phyloP scores from a whole-genome alignment of 768 basidiomycete genomes.

The Royoungia palumana region DNA sequence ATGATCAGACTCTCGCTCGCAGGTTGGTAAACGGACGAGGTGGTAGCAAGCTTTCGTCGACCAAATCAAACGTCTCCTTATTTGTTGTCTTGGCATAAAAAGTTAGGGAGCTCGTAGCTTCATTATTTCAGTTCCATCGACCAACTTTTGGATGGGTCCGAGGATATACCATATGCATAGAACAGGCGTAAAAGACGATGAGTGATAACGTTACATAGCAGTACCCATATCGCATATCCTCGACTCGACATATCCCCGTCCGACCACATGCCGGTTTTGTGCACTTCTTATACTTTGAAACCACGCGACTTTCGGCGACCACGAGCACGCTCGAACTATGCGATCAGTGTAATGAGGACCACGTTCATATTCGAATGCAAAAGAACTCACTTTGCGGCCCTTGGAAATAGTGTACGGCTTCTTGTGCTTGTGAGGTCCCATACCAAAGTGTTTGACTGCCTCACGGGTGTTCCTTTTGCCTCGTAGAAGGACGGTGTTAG shows the following conservation, averaged over 20 bases:
- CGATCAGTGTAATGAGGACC: constrained; percentile 3
- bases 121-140: neutral
- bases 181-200: constrained; percentile 16
- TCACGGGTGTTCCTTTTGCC: constrained; percentile 93
- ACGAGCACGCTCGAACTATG: constrained; percentile 92
- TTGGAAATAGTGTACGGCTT: constrained; percentile 95
- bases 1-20: neutral
- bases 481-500: constrained; percentile 90
- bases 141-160: constrained; percentile 1
- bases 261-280: constrained; percentile 34
- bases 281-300: constrained; percentile 79
- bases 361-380: neutral
- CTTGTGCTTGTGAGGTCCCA: constrained; percentile 98
- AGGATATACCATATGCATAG: constrained; percentile 26
- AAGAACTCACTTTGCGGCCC: constrained; percentile 77
- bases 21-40: constrained; percentile 25
- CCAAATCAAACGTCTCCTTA: neutral
- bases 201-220: constrained; percentile 21
- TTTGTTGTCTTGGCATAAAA: neutral
- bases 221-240: constrained; percentile 35
- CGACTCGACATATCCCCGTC: constrained; percentile 21
- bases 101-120: neutral
- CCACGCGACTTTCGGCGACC: constrained; percentile 98
- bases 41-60: neutral
- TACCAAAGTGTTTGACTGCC: constrained; percentile 97